Conservation (phyloP, 2,329 filamentous ascomycete genomes). For the Hypoxylon rubiginosum region DNA sequence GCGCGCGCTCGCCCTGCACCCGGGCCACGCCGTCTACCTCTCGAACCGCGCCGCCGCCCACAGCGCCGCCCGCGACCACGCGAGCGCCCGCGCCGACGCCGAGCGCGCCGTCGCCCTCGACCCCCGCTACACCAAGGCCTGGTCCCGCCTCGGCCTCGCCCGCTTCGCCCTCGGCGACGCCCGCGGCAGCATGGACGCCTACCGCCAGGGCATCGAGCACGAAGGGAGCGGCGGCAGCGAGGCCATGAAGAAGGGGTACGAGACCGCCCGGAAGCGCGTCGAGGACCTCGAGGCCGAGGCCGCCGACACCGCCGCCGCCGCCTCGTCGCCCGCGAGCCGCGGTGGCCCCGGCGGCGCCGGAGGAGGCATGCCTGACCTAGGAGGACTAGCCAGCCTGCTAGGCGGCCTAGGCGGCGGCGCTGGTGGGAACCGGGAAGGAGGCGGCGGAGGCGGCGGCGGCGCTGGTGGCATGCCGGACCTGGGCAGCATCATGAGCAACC, state of each 20-base stretch:
- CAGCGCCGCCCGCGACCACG: slow-evolving; percentile 86
- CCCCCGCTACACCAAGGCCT: slow-evolving; percentile 96
- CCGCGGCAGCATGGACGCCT: slow-evolving; percentile 93
- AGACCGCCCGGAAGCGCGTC: slow-evolving; percentile 90
- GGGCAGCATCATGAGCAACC: slow-evolving; percentile 90
- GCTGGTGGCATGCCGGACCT: slow-evolving; percentile 87
- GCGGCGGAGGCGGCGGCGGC: slow-evolving; percentile 65
- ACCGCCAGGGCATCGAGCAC: slow-evolving; percentile 90
- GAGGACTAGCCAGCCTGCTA: slow-evolving; percentile 78
- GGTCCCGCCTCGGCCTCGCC: slow-evolving; percentile 92
- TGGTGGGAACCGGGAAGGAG: slow-evolving; percentile 58
- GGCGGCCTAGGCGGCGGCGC: slow-evolving; percentile 66
- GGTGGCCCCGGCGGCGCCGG: slow-evolving; percentile 71
- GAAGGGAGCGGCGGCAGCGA: slow-evolving; percentile 96
- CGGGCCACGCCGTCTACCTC: slow-evolving; percentile 94
- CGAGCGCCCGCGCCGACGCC: slow-evolving; percentile 86
- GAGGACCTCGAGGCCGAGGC: slow-evolving; percentile 79
- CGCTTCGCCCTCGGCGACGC: slow-evolving; percentile 92
- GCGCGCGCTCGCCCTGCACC: slow-evolving; percentile 83
- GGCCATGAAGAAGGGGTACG: slow-evolving; percentile 96
- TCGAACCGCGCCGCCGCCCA: slow-evolving; percentile 97
- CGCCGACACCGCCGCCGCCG: slow-evolving; percentile 60
- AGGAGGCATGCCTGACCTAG: slow-evolving; percentile 78
- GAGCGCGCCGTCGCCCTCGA: slow-evolving; percentile 91
- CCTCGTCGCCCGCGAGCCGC: slow-evolving; percentile 51